Evolutionary conservation across 306 rosid genomes (phyloP).

Genomic region (Medicago arabica): DNA sequence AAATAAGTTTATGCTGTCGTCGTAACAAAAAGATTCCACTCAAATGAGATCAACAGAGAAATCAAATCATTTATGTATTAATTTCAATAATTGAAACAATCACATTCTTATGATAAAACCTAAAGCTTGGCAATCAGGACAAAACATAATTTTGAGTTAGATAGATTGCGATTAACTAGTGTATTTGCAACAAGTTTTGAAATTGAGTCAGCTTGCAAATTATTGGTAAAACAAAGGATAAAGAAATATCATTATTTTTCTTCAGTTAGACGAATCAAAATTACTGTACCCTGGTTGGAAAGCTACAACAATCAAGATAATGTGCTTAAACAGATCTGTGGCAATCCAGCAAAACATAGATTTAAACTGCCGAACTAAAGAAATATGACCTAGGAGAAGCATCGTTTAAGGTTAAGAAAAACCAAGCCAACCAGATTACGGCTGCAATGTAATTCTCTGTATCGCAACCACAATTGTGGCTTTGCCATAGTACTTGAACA

Average conservation of each 20-base stretch:
- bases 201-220: neutral
- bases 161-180: neutral
- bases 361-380: conserved; percentile 3
- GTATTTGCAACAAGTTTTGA: neutral
- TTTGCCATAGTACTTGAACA: neutral
- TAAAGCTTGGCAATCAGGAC: neutral
- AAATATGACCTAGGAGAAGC: neutral
- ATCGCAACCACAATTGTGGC: neutral
- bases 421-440: neutral
- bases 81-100: neutral
- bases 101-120: neutral
- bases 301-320: neutral
- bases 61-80: neutral
- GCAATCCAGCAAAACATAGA: neutral
- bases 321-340: neutral
- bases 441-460: neutral
- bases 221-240: conserved; percentile 5
- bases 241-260: conserved; percentile 10
- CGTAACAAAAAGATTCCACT: neutral
- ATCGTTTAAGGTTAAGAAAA: neutral
- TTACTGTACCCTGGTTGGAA: neutral
- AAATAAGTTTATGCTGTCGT: neutral
- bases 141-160: conserved; percentile 2
- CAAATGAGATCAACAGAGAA: neutral
- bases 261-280: neutral